phyloP scores from a whole-genome alignment of 2,329 filamentous ascomycete genomes.

The Verticillium isaacii region DNA sequence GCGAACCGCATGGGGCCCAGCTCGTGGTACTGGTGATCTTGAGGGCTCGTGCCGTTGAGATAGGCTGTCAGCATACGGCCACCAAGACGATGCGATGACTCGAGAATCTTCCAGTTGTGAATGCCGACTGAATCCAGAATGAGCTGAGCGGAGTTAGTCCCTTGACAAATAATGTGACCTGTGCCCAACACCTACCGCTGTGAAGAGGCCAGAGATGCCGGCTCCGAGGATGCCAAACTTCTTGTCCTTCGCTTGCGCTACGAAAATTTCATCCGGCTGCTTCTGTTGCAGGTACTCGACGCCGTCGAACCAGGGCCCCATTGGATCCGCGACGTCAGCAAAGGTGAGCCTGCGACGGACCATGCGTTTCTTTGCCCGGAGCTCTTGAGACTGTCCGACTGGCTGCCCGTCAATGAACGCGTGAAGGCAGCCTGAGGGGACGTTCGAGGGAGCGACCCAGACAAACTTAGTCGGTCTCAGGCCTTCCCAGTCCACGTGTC shows the following conservation, averaged over 20 bases:
- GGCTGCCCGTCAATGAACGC: slow-evolving; percentile 14
- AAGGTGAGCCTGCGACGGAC: slow-evolving; percentile 7
- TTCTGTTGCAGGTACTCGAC: slow-evolving; percentile 19
- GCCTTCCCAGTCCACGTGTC: slow-evolving; percentile 13
- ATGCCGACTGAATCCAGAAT: slow-evolving; percentile 38
- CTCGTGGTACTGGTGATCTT: slow-evolving; percentile 24
- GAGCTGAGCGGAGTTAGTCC: slow-evolving; percentile 12
- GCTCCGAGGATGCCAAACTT: slow-evolving; percentile 29
- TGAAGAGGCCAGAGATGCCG: slow-evolving; percentile 28
- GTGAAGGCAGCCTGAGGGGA: slow-evolving; percentile 12
- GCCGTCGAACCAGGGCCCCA: slow-evolving; percentile 18
- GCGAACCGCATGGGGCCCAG: slow-evolving; percentile 42
- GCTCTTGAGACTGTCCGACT: slow-evolving; percentile 14
- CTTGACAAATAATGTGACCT: not conserved
- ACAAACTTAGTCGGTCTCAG: slow-evolving; percentile 15
- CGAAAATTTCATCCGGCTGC: slow-evolving; percentile 16
- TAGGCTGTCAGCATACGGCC: slow-evolving; percentile 38
- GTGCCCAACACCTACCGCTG: slow-evolving; percentile 16
- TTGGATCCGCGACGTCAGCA: slow-evolving; percentile 13
- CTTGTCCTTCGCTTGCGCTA: slow-evolving; percentile 17
- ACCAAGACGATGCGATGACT: slow-evolving; percentile 33
- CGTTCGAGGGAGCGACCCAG: slow-evolving; percentile 11
- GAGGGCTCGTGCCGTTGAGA: slow-evolving; percentile 26
- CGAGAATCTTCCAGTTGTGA: slow-evolving; percentile 38
- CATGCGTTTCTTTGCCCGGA: slow-evolving; percentile 8